Conservation (phyloP, 306 rosid species). For the Corylus americana region DNA sequence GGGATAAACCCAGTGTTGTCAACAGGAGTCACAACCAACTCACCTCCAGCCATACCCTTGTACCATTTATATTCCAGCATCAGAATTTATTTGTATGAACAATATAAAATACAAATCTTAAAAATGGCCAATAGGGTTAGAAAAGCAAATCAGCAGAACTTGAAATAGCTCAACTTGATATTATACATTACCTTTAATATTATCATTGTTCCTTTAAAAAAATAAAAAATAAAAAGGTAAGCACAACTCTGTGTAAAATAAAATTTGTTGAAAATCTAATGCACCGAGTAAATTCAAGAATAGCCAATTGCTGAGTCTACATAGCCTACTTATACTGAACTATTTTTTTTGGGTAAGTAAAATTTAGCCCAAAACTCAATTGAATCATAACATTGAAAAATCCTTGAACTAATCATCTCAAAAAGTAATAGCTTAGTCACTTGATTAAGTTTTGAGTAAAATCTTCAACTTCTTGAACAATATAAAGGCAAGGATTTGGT, state of each 20-base stretch:
- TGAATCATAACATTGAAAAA: not conserved
- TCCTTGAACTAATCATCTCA: constrained; percentile 1
- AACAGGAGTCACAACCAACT: constrained; percentile 84
- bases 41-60: constrained; percentile 98
- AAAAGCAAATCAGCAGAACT: constrained; percentile 1
- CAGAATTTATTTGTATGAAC: constrained; percentile 21
- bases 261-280: not conserved
- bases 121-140: not conserved
- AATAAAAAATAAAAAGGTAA: not conserved
- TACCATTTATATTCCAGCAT: constrained; percentile 33
- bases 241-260: not conserved
- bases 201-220: not conserved
- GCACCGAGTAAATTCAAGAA: not conserved
- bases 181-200: not conserved
- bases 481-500: not conserved
- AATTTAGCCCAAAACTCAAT: constrained; percentile 1
- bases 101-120: not conserved
- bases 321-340: not conserved
- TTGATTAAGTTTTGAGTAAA: constrained; percentile 22
- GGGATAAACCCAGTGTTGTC: constrained; percentile 80
- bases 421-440: constrained; percentile 12
- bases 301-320: not conserved
- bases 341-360: not conserved
- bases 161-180: not conserved
- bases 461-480: not conserved